Percentiles rank a stretch among this genome's conserved stretches.
phyloP scores from a whole-genome alignment of 208 protist genomes.

The Leptomonas pyrrhocoris region DNA sequence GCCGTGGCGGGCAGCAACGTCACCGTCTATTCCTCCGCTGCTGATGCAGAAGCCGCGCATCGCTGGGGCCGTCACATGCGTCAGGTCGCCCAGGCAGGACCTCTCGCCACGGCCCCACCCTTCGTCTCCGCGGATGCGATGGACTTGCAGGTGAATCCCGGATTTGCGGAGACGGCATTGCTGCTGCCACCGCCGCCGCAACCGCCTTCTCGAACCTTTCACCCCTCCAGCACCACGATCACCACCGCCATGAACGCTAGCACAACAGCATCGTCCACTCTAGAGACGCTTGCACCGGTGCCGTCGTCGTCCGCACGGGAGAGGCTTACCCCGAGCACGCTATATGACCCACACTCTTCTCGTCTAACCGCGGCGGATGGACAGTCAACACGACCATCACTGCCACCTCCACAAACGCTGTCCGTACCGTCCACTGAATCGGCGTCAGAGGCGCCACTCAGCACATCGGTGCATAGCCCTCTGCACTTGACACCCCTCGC shows the following conservation, averaged over 20 bases:
- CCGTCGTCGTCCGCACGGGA: neutral
- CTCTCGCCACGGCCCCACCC: neutral
- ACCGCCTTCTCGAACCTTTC: neutral
- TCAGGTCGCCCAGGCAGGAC: slow-evolving; percentile 6
- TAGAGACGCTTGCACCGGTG: neutral
- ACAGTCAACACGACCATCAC: neutral
- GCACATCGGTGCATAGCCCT: slow-evolving; percentile 16
- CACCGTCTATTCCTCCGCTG: neutral
- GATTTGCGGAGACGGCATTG: slow-evolving; percentile 3
- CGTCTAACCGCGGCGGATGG: too few species aligned
- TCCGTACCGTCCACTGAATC: too few species aligned
- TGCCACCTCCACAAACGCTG: neutral
- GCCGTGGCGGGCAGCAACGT: slow-evolving; percentile 1
- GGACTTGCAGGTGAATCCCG: slow-evolving; percentile 8
- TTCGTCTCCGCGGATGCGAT: slow-evolving; percentile 14
- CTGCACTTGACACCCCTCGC: slow-evolving; percentile 14
- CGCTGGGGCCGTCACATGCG: slow-evolving; percentile 18
- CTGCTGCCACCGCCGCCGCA: slow-evolving; percentile 4
- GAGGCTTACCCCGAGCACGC: neutral
- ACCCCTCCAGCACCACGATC: neutral
- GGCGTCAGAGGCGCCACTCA: neutral
- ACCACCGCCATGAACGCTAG: neutral
- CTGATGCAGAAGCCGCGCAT: slow-evolving; percentile 1
- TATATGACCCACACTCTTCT: too few species aligned
- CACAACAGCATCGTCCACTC: neutral